A percentile compares a stretch with the other conserved stretches of the same genome.
Evolutionary conservation across 148 eudicot species (phyloP).

Genomic region (Vaccinium macrocarpon): DNA sequence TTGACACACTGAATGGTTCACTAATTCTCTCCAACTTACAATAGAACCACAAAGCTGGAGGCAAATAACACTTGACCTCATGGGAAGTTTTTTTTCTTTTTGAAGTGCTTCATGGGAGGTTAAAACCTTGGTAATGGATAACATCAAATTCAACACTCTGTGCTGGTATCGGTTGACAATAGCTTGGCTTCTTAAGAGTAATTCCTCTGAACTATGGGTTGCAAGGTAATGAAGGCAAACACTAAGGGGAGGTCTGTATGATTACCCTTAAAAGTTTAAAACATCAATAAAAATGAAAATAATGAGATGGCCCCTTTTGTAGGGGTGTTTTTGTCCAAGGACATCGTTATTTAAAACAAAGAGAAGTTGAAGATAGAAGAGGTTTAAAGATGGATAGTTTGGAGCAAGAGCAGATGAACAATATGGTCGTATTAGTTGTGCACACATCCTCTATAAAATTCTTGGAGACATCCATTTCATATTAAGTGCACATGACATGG

Average conservation of each 20-base stretch:
- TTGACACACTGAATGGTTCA: neutral
- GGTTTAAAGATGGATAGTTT: neutral
- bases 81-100: neutral
- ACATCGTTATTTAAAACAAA: neutral
- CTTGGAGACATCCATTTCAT: slow-evolving; percentile 2
- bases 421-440: neutral
- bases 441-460: neutral
- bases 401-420: neutral
- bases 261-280: neutral
- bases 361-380: neutral
- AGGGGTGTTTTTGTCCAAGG: neutral
- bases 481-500: neutral
- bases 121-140: neutral
- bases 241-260: neutral
- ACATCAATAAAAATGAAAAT: neutral
- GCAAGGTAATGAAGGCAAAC: neutral
- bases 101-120: neutral
- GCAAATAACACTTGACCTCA: neutral
- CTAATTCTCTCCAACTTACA: neutral
- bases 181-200: neutral
- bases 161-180: neutral
- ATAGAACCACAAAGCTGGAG: neutral
- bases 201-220: neutral
- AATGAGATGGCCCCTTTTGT: neutral
- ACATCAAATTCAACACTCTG: neutral